Evolutionary conservation across 495 filamentous ascomycete species (phyloP).

Genomic region (Jackrogersella multiformis): DNA sequence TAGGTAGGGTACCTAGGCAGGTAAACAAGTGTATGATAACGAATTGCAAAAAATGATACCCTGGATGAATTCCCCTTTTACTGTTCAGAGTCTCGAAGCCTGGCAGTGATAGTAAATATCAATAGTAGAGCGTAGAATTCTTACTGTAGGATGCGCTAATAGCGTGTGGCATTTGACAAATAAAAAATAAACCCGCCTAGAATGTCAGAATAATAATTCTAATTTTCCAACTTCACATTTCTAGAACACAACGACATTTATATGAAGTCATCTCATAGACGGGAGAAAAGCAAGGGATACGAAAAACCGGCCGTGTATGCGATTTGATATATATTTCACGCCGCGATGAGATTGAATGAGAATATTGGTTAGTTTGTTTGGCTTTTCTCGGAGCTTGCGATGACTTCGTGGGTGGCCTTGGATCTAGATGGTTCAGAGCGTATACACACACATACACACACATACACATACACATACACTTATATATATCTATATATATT

Average conservation of each 20-base stretch:
- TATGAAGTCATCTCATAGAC: background rate
- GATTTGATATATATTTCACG: background rate
- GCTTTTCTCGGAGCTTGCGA: background rate
- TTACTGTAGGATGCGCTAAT: too few species aligned
- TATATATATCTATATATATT: too few species aligned
- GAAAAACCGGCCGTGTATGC: background rate
- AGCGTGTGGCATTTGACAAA: constrained; percentile 1
- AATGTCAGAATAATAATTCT: too few species aligned
- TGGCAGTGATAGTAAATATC: background rate
- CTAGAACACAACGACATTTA: background rate
- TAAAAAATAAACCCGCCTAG: background rate
- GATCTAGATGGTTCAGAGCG: too few species aligned
- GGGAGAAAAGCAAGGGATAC: background rate
- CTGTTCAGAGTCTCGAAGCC: background rate
- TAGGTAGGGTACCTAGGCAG: background rate
- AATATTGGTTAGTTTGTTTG: constrained; percentile 47
- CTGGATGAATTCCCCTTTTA: background rate
- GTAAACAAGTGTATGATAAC: background rate
- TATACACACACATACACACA: too few species aligned
- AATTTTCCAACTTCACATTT: background rate
- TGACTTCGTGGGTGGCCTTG: too few species aligned
- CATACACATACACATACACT: too few species aligned
- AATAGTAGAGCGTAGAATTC: too few species aligned
- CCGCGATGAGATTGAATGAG: constrained; percentile 55
- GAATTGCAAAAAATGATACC: constrained; percentile 20